Base-by-base conservation (phyloP, 2,329 filamentous ascomycete species). In the Cladosporium halotolerans region DNA sequence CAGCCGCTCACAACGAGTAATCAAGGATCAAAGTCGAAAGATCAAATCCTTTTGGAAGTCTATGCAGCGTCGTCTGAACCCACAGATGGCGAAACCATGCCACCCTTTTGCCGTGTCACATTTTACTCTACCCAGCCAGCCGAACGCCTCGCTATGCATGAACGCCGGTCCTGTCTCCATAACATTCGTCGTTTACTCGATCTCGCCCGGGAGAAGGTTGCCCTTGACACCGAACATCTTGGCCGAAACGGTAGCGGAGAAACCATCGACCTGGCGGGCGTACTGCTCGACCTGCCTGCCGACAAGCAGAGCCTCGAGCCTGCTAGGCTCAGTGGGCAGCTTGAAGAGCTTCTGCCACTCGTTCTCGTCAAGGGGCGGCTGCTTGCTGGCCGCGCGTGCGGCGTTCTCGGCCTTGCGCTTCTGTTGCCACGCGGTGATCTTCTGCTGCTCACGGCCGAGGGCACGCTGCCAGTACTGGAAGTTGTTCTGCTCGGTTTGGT, bases 271-370 rank as follows among this genome's bases (percentile, higher is more conserved):
- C 77, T 97, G 93, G 76, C 90, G 86, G 68, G 91, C 89, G 76
- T 97, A 99, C 76, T 97, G 92, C 76, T 97, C 91, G 52, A 96
- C 90, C 77, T 99, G 93, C 73, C 90, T 83, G 58, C 88, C 91
- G 72, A 96, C 95, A 68, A 99, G 79, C 81, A 99, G 88, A 61
- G 87, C 89, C 77, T 97, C 92, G 63, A 97, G 77, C 62, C 92
- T 80, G 75, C 87, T 95, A 53, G 93, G 92, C 77, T 97, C 92
- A 70, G 89, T 85, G 23, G 93, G 93, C 62, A 99, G 82, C 83
- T 99, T 99, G 82, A 97, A 99, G 64, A 97, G 80, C 70, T 89
- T 86, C 76, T 95, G 89, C 91, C 91, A 99, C 79, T 99, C 93
- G 67, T 97, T 92, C 76, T 99, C 93, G 36, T 93, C 90, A 46